Evolutionary conservation across 371 early-diverging fungal species (phyloP).

Genomic region (Mucor mucedo): DNA sequence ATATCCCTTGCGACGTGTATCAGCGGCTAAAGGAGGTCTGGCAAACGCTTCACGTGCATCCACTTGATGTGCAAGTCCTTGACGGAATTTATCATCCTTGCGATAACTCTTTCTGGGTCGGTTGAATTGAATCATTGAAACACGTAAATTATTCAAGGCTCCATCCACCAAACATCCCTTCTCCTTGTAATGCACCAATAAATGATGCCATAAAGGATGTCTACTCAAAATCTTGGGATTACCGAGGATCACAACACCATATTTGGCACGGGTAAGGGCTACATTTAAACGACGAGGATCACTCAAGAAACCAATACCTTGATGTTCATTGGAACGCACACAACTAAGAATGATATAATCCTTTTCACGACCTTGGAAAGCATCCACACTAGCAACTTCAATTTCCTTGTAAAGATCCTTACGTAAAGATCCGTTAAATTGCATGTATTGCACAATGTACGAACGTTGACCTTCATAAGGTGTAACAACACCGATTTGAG

Average conservation of each 20-base stretch:
- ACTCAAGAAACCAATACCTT: conserved; percentile 98
- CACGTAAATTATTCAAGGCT: conserved; percentile 85
- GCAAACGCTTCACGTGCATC: conserved; percentile 75
- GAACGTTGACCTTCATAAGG: conserved; percentile 99
- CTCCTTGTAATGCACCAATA: conserved; percentile 93
- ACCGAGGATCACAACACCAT: conserved; percentile 95
- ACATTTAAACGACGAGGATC: conserved; percentile 98
- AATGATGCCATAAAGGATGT: conserved; percentile 96
- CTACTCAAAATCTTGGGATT: conserved; percentile 95
- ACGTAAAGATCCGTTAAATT: conserved; percentile 85
- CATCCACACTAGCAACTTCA: conserved; percentile 99
- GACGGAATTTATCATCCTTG: conserved; percentile 68
- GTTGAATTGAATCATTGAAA: conserved; percentile 84
- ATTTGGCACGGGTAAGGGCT: conserved; percentile 95
- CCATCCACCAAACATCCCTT: conserved; percentile 94
- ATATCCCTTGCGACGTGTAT: conserved; percentile 54
- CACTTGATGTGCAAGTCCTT: conserved; percentile 68
- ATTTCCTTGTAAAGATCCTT: conserved; percentile 95
- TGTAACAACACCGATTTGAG: conserved; percentile 98
- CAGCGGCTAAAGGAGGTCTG: conserved; percentile 59
- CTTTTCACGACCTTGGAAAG: conserved; percentile 99
- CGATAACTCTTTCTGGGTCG: conserved; percentile 72
- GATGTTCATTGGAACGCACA: conserved; percentile 97
- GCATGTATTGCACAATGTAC: conserved; percentile 94
- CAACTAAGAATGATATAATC: conserved; percentile 98